A percentile compares a stretch with the other conserved stretches of the same genome.
Evolutionary conservation across 768 basidiomycete genomes (phyloP).

Genomic region (Lentinus tigrinus): DNA sequence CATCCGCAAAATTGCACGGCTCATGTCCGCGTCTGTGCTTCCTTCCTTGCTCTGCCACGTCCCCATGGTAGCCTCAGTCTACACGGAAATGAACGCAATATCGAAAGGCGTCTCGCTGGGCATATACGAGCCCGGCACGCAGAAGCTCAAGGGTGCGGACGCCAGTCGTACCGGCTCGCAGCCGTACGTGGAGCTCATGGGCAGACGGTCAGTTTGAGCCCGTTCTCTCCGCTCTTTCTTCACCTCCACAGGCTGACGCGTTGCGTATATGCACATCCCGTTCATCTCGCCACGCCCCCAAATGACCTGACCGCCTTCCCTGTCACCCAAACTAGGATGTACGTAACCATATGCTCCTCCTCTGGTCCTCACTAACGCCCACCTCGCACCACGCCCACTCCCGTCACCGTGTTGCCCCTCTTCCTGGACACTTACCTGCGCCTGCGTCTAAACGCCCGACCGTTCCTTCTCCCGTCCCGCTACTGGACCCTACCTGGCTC

Average conservation of each 20-base stretch:
- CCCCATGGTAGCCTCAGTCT: constrained; percentile 68
- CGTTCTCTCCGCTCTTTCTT: not conserved
- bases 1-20: too few species aligned
- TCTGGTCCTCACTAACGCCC: not conserved
- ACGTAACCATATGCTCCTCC: constrained; percentile 2
- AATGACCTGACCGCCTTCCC: not conserved
- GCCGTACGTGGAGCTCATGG: constrained; percentile 86
- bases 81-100: constrained; percentile 90
- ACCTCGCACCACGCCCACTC: not conserved
- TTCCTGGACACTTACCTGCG: too few species aligned
- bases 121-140: constrained; percentile 58
- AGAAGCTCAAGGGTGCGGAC: constrained; percentile 53
- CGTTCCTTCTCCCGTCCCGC: not conserved
- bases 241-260: not conserved
- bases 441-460: not conserved
- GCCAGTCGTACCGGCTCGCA: constrained; percentile 59
- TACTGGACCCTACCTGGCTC: not conserved
- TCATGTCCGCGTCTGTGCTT: too few species aligned
- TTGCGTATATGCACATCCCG: not conserved
- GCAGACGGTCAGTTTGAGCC: constrained; percentile 54
- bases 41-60: not conserved
- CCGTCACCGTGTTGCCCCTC: too few species aligned
- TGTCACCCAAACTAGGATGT: constrained; percentile 9
- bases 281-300: not conserved
- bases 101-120: constrained; percentile 85